These are phyloP conservation scores for Grammothele lineata DNA, from an alignment of 768 basidiomycete species.

Conservation along the genomic window DNA sequence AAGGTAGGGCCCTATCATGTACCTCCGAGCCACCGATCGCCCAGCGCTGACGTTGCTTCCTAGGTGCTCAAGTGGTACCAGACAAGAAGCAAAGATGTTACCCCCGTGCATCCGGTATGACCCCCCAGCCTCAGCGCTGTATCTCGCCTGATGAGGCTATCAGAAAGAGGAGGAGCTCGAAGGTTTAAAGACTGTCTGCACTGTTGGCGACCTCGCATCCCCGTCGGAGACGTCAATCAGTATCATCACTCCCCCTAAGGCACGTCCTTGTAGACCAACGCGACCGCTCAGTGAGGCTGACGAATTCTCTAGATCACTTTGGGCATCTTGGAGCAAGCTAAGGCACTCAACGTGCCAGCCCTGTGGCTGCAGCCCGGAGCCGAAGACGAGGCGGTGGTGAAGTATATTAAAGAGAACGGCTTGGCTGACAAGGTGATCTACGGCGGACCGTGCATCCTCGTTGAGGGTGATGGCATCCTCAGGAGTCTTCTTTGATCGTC, in stretches of 20 bases:
- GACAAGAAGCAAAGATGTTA: slow-evolving; percentile 50
- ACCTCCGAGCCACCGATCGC: not conserved
- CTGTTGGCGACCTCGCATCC: slow-evolving; percentile 51
- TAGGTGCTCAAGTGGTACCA: slow-evolving; percentile 81
- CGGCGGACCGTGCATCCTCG: slow-evolving; percentile 81
- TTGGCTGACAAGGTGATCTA: slow-evolving; percentile 67
- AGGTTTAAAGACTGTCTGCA: slow-evolving; percentile 51
- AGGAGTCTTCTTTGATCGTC: slow-evolving; percentile 10
- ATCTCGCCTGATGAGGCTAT: not conserved
- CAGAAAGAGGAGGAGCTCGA: slow-evolving; percentile 73
- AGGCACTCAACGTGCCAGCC: slow-evolving; percentile 63
- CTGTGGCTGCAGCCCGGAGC: slow-evolving; percentile 93
- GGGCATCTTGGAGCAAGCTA: slow-evolving; percentile 58
- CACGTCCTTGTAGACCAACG: too few species aligned
- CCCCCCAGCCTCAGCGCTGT: not conserved
- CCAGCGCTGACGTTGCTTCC: not conserved
- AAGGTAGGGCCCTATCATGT: slow-evolving; percentile 45
- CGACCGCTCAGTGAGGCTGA: too few species aligned
- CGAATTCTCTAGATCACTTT: slow-evolving; percentile 82
- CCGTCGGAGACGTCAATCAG: slow-evolving; percentile 71
- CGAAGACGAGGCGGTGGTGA: slow-evolving; percentile 57
- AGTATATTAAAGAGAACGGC: slow-evolving; percentile 62
- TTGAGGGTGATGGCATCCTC: slow-evolving; percentile 61
- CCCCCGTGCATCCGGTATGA: slow-evolving; percentile 72
- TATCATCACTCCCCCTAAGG: slow-evolving; percentile 75